Percentiles rank a stretch among this genome's conserved stretches.
These are phyloP conservation scores for Aspergillus awamori DNA, from an alignment of 2,329 filamentous ascomycete species.

Conservation along the genomic window DNA sequence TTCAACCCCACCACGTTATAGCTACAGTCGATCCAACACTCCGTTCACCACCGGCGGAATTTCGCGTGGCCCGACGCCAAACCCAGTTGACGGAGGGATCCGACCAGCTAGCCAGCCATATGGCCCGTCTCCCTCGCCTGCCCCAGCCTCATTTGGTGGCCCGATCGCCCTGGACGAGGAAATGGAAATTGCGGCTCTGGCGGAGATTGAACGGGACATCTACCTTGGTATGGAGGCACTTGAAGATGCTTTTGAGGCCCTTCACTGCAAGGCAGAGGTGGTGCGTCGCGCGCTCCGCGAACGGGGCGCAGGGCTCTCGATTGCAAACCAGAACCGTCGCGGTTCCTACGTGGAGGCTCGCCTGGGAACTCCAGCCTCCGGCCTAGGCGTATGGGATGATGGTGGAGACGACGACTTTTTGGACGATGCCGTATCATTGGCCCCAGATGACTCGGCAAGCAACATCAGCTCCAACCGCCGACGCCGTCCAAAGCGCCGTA, in stretches of 20 bases:
- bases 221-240: slow-evolving; percentile 92
- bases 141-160: slow-evolving; percentile 65
- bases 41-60: slow-evolving; percentile 37
- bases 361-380: slow-evolving; percentile 46
- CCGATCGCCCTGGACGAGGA: slow-evolving; percentile 92
- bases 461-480: slow-evolving; percentile 52
- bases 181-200: slow-evolving; percentile 84
- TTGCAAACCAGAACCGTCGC: slow-evolving; percentile 49
- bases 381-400: slow-evolving; percentile 40
- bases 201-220: slow-evolving; percentile 90
- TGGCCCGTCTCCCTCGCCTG: slow-evolving; percentile 54
- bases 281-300: slow-evolving; percentile 79
- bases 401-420: slow-evolving; percentile 49
- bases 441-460: slow-evolving; percentile 54
- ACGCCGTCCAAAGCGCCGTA: slow-evolving; percentile 50
- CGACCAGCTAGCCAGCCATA: slow-evolving; percentile 45
- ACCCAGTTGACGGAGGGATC: slow-evolving; percentile 45
- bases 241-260: slow-evolving; percentile 88
- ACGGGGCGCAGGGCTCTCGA: slow-evolving; percentile 73
- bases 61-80: slow-evolving; percentile 39
- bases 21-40: slow-evolving; percentile 45
- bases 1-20: slow-evolving; percentile 32
- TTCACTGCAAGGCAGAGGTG: slow-evolving; percentile 82
- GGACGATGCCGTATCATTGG: slow-evolving; percentile 49
- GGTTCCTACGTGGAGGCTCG: slow-evolving; percentile 46